Conservation (phyloP, 176 grass and related monocot species). For the Ensete ventricosum region DNA sequence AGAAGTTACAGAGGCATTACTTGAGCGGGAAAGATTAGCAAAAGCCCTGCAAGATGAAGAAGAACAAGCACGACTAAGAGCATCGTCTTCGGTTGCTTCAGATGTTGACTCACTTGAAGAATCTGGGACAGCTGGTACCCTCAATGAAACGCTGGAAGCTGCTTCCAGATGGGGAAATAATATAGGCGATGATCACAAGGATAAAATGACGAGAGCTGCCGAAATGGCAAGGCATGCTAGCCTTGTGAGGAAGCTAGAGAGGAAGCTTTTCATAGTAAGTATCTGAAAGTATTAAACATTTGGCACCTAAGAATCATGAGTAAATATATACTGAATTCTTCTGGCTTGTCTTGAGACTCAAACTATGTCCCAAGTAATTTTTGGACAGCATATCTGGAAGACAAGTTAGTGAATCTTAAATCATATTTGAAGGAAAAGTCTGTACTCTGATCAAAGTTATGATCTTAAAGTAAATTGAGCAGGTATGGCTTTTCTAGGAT, state of each 20-base stretch:
- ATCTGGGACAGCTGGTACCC: slow-evolving; percentile 55
- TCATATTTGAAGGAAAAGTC: too few species aligned
- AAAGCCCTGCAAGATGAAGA: slow-evolving; percentile 71
- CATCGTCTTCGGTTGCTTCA: slow-evolving; percentile 8
- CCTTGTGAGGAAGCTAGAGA: slow-evolving; percentile 21
- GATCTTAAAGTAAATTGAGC: neutral
- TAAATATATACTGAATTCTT: neutral
- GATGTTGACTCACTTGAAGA: slow-evolving; percentile 23
- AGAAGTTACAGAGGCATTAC: slow-evolving; percentile 49
- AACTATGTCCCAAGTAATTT: neutral
- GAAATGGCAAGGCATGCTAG: slow-evolving; percentile 15
- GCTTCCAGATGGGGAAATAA: slow-evolving; percentile 16
- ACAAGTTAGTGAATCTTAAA: neutral
- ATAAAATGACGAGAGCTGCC: slow-evolving; percentile 20
- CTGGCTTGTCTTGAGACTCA: neutral
- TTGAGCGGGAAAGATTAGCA: slow-evolving; percentile 80
- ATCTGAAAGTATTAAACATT: slow-evolving; percentile 9
- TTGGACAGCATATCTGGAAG: neutral
- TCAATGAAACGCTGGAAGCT: slow-evolving; percentile 28
- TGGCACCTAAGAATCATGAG: neutral
- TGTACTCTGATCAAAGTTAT: too few species aligned
- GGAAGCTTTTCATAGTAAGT: slow-evolving; percentile 14
- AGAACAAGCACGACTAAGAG: slow-evolving; percentile 58
- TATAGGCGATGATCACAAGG: slow-evolving; percentile 5
- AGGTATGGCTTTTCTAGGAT: neutral